A percentile compares a stretch with the other conserved stretches of the same genome.
Evolutionary conservation across 495 filamentous ascomycete genomes (phyloP).

Genomic region (Aspergillus diversus): DNA sequence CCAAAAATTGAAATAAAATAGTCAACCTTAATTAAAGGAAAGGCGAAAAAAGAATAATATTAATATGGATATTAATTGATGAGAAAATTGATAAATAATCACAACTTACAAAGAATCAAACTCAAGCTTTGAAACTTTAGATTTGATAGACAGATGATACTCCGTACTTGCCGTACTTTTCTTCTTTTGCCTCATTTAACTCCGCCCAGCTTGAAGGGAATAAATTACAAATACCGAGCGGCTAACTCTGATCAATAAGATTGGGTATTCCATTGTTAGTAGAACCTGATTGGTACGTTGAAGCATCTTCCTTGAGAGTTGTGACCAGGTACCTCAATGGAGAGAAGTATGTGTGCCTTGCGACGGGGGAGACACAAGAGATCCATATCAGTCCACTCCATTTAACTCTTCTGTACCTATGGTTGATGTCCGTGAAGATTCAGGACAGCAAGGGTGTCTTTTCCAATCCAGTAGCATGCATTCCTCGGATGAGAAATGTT

Average conservation of each 20-base stretch:
- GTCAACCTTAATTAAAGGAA: not conserved
- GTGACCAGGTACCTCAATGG: slow-evolving; percentile 6
- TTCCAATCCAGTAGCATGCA: not conserved
- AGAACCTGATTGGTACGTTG: not conserved
- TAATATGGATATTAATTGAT: not conserved
- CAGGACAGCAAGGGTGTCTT: slow-evolving; percentile 11
- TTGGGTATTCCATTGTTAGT: not conserved
- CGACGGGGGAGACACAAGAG: not conserved
- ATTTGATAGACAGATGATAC: not conserved
- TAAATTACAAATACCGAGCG: slow-evolving; percentile 8
- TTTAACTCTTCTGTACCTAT: not conserved
- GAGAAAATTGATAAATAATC: not conserved
- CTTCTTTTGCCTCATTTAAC: not conserved
- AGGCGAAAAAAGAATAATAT: not conserved
- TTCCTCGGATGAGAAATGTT: slow-evolving; percentile 1
- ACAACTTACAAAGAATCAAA: not conserved
- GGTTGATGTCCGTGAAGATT: not conserved
- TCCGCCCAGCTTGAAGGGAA: not conserved
- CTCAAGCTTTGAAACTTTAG: not conserved
- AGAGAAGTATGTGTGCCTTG: not conserved
- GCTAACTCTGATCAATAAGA: not conserved
- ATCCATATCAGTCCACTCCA: not conserved
- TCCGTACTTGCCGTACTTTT: not conserved
- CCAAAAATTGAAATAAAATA: not conserved
- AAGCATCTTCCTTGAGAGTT: not conserved